Evolutionary conservation across 768 basidiomycete genomes (phyloP), one percentile per base, ranked within the genome.

Genomic region (Termitomyces sp.): DNA sequence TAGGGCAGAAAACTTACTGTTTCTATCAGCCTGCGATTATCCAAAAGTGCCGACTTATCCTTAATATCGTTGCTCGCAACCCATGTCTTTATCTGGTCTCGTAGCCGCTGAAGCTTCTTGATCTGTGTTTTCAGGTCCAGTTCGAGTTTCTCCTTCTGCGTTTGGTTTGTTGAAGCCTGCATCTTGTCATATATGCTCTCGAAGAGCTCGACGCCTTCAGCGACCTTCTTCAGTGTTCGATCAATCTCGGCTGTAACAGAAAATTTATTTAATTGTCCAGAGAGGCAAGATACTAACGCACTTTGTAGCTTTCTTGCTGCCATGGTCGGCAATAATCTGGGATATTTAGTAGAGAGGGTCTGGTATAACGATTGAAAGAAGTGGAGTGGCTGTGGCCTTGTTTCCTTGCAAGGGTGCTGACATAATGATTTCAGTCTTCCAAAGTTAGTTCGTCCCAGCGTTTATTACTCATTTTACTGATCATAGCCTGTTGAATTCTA

Each of bases 41-140:
- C 97, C 66, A 96, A 73, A 63, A 99, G 77, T 57, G 82, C 77
- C 14, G 85, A 82, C 83, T 98, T 99, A 83, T 99, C 97, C 78
- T 98, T 98, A 71, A 99, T 97, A 74, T 99, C 97, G 71, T 92
- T 93, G 73, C 87, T 93, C 44, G 93, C 88, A 44, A 96, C 85
- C 97, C 97, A 99, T 2, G 93, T 93, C 85, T 99, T 99, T 67
- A 99, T 98, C 78, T 99, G 97, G 48, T 94, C 96, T 76, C 98
- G 94, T 68, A 98, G 77, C 64, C 98, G 85, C 71, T 99, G 97
- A 50, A 93, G 85, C 73, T 99, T 99, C 82, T 98, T 97, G 71
- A 98, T 98, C 77, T 98, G 95, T 0, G 96, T 91, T 70, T 81
- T 79, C 41, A 79, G 66, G 61, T 79, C 78, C 35, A 77, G 65